phyloP scores from a whole-genome alignment of 2,329 filamentous ascomycete genomes.

The Cordyceps cicadae region DNA sequence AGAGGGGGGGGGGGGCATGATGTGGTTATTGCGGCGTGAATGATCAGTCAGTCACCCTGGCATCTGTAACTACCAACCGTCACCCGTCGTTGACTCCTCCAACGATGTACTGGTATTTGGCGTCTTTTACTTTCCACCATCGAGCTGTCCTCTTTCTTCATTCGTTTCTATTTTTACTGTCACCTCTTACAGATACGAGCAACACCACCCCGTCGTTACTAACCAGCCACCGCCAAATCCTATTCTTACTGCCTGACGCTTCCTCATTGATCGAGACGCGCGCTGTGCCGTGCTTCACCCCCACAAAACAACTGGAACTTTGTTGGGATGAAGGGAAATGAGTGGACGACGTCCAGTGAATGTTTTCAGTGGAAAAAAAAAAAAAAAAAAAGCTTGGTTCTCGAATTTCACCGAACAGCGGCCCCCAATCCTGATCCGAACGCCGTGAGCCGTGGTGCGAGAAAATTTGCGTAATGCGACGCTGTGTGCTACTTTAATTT shows the following conservation, averaged over 20 bases:
- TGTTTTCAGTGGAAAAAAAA: too few relatives aligned
- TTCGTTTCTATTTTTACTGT: slow-evolving; percentile 1
- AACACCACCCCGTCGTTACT: too few relatives aligned
- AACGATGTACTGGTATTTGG: neutral
- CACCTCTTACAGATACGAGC: neutral
- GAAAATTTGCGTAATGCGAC: neutral
- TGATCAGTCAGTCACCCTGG: neutral
- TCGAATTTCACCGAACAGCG: neutral
- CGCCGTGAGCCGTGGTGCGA: neutral
- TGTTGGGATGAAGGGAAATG: neutral
- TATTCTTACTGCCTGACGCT: neutral
- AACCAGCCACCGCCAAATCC: neutral
- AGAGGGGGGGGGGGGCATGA: neutral
- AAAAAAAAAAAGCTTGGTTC: too few relatives aligned
- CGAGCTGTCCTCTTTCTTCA: neutral
- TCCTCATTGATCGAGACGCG: too few relatives aligned
- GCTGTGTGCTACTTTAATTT: neutral
- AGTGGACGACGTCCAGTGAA: too few relatives aligned
- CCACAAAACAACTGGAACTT: neutral
- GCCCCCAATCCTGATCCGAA: slow-evolving; percentile 1
- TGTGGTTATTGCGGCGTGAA: neutral
- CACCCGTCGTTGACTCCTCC: neutral
- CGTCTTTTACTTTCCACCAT: neutral
- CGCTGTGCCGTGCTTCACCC: neutral
- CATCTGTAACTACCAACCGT: neutral